Base-by-base conservation (phyloP, 2,329 filamentous ascomycete species). In the Thermoascus crustaceus region DNA sequence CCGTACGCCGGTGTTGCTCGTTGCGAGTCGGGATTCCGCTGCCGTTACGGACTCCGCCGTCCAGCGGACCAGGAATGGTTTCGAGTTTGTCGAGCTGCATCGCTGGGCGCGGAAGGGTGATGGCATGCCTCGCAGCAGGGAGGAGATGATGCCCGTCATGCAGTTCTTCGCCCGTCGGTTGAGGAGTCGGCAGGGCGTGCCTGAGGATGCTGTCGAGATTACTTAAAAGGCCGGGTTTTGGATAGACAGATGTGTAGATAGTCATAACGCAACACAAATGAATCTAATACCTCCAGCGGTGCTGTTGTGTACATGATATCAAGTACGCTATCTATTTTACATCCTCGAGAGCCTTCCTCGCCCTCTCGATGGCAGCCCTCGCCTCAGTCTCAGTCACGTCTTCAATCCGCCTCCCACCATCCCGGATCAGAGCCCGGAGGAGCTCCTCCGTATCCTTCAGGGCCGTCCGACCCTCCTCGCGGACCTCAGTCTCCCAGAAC, bases 121-220 rank as follows among this genome's bases (percentile, higher is more conserved):
- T 58, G 73, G 73, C 1, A 94, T 95, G 88, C 86, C 87, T n/a
- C 67, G 70, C 30, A 81, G 72, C 54, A 71, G 82, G 35, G 86
- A 93, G 7, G 88, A 96, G 69, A 88, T 93, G 73, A 54, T 88
- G 50, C 87, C 88, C 0, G 73, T 95, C 41, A 95, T 95, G 86
- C 76, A 82, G 52, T 95, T 80, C 56, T 73, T 69, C 47, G 64
- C 61, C 14, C 50, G 62, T 22, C 49, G 60, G 32, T 46, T 69
- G 40, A 54, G 56, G 38, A 69, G 64, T 52, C 54, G 57, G 38
- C 54, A 60, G 35, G 66, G 66, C 20, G 64, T 68, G 25, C 66
- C 64, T 0, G 63, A 64, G 43, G 66, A 62, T 2, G 63, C 60
- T 48, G 48, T 68, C 22, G 64, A 69, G 44, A 48, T 69, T 46